A percentile compares a stretch with the other conserved stretches of the same genome.
Evolutionary conservation across 345 rosid genomes (phyloP).

Genomic region (Limnanthes douglasii): DNA sequence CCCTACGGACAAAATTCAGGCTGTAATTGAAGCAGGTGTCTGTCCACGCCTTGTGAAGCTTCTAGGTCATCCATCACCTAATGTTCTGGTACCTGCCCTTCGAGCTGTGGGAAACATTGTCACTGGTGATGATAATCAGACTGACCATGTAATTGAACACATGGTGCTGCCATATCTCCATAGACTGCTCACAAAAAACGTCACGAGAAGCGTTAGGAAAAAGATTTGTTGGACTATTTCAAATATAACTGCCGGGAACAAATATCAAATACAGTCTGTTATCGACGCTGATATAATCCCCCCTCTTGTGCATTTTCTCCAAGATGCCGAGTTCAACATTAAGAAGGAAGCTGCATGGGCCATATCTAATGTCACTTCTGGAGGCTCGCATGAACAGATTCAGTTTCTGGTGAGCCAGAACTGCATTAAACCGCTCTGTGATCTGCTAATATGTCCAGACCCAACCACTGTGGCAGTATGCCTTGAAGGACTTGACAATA

Average conservation of each 20-base stretch:
- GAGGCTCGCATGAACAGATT: slow-evolving; percentile 26
- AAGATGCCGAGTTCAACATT: slow-evolving; percentile 26
- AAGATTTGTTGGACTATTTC: slow-evolving; percentile 70
- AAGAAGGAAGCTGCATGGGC: slow-evolving; percentile 8
- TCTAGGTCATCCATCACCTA: slow-evolving; percentile 41
- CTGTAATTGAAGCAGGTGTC: slow-evolving; percentile 49
- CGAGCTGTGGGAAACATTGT: slow-evolving; percentile 58
- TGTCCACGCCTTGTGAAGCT: slow-evolving; percentile 50
- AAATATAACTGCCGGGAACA: slow-evolving; percentile 59
- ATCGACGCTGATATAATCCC: slow-evolving; percentile 16
- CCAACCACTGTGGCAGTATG: slow-evolving; percentile 23
- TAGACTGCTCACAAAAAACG: slow-evolving; percentile 28
- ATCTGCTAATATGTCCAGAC: slow-evolving; percentile 24
- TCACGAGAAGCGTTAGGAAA: slow-evolving; percentile 53
- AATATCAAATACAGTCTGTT: slow-evolving; percentile 10
- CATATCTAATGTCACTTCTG: slow-evolving; percentile 11
- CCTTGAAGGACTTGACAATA: slow-evolving; percentile 25
- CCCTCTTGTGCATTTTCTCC: slow-evolving; percentile 19
- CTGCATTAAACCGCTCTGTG: slow-evolving; percentile 22
- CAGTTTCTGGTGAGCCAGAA: slow-evolving; percentile 22
- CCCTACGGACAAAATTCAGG: slow-evolving; percentile 53
- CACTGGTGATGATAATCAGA: slow-evolving; percentile 52
- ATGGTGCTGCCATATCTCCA: slow-evolving; percentile 40
- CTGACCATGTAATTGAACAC: slow-evolving; percentile 42
- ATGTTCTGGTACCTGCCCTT: slow-evolving; percentile 52